Base-by-base conservation (phyloP, 495 filamentous ascomycete species). In the Penicillium simplicissimum region DNA sequence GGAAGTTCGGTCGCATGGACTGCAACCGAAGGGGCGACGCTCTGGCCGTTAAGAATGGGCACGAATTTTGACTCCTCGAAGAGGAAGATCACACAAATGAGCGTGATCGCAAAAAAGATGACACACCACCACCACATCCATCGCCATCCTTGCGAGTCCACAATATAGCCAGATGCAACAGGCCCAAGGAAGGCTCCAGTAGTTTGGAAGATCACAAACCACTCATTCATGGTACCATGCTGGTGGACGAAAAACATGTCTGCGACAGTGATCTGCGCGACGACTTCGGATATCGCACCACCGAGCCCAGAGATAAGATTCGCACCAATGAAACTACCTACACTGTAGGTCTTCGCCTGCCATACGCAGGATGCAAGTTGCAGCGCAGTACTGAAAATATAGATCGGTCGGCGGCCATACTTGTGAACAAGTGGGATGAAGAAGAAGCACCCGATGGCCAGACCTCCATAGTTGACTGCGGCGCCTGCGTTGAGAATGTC, bases 41-140 rank as follows among this genome's bases (percentile, higher is more conserved):
- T 28, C 13, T 62, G 60, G 2, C 67, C 62, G 5, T 60, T 15
- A 6, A 68, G 13, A 17, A 66, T 14, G 7, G 64, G 63, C 9
- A 68, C 45, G 3, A 65, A 82, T 38, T 78, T 79, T 3, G 71
- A 76, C 55, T 84, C 81, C 59, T 82, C 78, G 28, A 74, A 79
- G 11, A 70, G 61, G 55, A 84, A 79, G 0, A 76, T 31, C 6
- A 76, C 65, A 23, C 74, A 66, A 34, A 79, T 9, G 7, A 82
- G 31, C 4, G 69, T 67, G 19, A 78, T 58, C 0, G 71, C 80
- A 28, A 81, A 73, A 59, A 82, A 72, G 17, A 83, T 81, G 2
- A 72, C 71, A 45, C 68, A 74, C 75, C 78, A 82, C 81, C 81
- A 84, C 73, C 78, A 83, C 38, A 80, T 75, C 80, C 81, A 83